A percentile compares a stretch with the other conserved stretches of the same genome.
These are phyloP conservation scores for Xylaria flabelliformis DNA, from an alignment of 495 filamentous ascomycete genomes.

Conservation along the genomic window DNA sequence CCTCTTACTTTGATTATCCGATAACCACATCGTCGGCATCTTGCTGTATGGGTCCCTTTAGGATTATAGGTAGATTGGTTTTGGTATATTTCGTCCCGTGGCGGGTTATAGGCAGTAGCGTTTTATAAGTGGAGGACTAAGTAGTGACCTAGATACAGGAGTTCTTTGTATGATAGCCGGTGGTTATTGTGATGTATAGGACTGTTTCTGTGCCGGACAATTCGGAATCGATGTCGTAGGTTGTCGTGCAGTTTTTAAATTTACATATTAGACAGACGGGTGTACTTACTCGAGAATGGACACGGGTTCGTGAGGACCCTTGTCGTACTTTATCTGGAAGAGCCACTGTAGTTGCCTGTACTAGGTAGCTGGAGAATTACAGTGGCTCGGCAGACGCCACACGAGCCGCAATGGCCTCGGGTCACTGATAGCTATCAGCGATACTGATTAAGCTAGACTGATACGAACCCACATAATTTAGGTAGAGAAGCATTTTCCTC, in stretches of 20 bases:
- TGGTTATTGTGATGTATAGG: no score
- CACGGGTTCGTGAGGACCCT: slow-evolving; percentile 22
- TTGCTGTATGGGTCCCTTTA: slow-evolving; percentile 40
- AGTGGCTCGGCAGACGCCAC: slow-evolving; percentile 22
- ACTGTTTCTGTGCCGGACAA: background rate
- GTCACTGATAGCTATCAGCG: background rate
- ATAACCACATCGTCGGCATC: slow-evolving; percentile 83
- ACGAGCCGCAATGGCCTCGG: background rate
- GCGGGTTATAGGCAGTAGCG: background rate
- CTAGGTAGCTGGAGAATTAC: background rate
- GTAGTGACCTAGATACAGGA: background rate
- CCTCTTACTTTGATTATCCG: slow-evolving; percentile 87
- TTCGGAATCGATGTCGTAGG: background rate
- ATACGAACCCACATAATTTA: background rate
- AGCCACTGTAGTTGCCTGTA: background rate
- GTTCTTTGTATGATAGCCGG: background rate
- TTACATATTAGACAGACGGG: background rate
- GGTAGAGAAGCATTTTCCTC: no score
- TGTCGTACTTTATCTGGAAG: slow-evolving; percentile 23
- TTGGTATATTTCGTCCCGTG: slow-evolving; percentile 10
- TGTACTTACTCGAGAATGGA: background rate
- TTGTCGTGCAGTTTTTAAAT: background rate
- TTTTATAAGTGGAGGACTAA: background rate
- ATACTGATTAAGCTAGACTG: background rate
- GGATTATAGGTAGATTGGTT: background rate